Percentiles rank a stretch among this genome's conserved stretches.
These are phyloP conservation scores for Apiospora pterosperma DNA, from an alignment of 2,329 filamentous ascomycete species.

Conservation along the genomic window DNA sequence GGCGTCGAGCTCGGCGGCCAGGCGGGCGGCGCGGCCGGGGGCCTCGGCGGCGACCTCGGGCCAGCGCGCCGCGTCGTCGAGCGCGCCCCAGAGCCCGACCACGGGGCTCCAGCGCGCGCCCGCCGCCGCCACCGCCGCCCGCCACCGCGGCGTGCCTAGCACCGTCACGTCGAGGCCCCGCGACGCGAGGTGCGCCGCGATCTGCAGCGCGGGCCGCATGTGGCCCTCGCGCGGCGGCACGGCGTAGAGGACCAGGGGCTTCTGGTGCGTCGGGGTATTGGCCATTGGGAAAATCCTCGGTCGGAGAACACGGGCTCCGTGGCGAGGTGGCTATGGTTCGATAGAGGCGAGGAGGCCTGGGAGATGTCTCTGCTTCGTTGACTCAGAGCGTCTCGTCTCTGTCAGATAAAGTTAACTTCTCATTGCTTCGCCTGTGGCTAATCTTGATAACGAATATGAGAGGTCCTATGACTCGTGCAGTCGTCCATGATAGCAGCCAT, in stretches of 20 bases:
- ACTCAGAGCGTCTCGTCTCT: no score
- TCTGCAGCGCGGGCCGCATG: conserved; percentile 10
- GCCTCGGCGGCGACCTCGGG: not conserved
- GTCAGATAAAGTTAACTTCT: no score
- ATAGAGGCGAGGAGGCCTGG: no score
- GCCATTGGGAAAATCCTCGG: no score
- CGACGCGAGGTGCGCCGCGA: conserved; percentile 5
- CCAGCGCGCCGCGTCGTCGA: conserved; percentile 4
- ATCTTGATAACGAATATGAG: no score
- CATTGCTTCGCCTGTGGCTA: no score
- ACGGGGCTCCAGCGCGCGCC: conserved; percentile 4
- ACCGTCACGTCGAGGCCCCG: conserved; percentile 8
- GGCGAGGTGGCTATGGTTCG: no score
- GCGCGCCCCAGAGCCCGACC: conserved; percentile 5
- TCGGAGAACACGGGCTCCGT: no score
- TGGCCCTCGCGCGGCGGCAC: conserved; percentile 7
- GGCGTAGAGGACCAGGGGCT: conserved; percentile 5
- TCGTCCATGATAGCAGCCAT: no score
- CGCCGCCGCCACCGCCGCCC: conserved; percentile 1
- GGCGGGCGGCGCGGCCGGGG: not conserved
- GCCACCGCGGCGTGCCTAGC: not conserved
- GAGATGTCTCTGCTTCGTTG: no score
- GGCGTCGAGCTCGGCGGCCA: conserved; percentile 1
- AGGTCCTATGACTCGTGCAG: no score
- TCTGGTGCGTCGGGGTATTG: no score